Conservation (phyloP, 169 alveolate species). For the Plasmodium vivax region DNA sequence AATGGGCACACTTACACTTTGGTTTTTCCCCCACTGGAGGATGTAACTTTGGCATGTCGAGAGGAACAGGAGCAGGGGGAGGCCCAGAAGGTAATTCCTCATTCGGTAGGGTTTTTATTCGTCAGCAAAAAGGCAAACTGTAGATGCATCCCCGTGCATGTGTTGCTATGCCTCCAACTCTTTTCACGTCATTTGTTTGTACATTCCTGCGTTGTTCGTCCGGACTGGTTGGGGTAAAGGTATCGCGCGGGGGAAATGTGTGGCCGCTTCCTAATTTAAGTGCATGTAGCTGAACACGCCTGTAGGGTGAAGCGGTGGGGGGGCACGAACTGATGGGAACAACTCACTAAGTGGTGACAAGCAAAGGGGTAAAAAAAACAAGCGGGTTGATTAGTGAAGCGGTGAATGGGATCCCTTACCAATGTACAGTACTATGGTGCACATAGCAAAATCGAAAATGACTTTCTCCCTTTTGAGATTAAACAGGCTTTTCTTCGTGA, state of each 20-base stretch:
- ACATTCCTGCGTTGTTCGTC: background rate
- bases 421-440: slow-evolving; percentile 47
- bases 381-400: background rate
- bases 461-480: slow-evolving; percentile 61
- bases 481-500: slow-evolving; percentile 30
- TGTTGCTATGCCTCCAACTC: background rate
- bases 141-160: background rate
- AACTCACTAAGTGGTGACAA: background rate
- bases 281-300: slow-evolving; percentile 68
- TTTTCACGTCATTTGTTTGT: background rate
- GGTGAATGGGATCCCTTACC: slow-evolving; percentile 13
- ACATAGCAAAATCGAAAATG: slow-evolving; percentile 65
- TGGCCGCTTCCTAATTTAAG: slow-evolving; percentile 11
- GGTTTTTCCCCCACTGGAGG: background rate
- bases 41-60: slow-evolving; percentile 19
- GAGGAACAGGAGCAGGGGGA: background rate
- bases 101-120: slow-evolving; percentile 15
- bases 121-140: background rate
- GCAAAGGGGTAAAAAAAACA: background rate
- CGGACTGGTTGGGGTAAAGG: background rate
- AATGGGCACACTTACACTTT: background rate
- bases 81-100: background rate
- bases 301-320: background rate
- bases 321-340: background rate
- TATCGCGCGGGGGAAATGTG: background rate